Percentiles rank a stretch among this genome's conserved stretches.
These are phyloP conservation scores for Pseudevernia furfuracea DNA, from an alignment of 495 filamentous ascomycete species.

Conservation along the genomic window DNA sequence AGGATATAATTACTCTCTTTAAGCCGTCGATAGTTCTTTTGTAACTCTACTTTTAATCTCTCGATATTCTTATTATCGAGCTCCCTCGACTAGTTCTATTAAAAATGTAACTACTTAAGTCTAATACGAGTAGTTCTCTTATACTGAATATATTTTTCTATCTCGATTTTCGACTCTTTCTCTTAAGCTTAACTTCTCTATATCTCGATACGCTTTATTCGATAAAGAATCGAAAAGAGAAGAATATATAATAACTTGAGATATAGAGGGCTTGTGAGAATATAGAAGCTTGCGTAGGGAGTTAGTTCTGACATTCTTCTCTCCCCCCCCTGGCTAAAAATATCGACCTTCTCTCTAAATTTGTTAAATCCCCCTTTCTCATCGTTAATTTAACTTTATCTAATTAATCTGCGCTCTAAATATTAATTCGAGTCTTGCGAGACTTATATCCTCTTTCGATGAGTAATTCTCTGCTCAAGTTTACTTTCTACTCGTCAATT, in stretches of 20 bases:
- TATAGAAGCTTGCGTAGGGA: too few species aligned
- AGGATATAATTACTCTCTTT: not conserved
- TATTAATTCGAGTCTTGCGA: too few species aligned
- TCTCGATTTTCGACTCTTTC: conserved; percentile 7
- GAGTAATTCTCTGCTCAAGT: too few species aligned
- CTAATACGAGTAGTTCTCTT: conserved; percentile 2
- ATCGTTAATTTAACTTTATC: not conserved
- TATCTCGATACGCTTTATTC: conserved; percentile 20
- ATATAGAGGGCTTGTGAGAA: not conserved
- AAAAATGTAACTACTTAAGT: conserved; percentile 8
- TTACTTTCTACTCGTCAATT: too few species aligned
- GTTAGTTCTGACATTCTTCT: not conserved
- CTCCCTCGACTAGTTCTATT: not conserved
- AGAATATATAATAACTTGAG: conserved; percentile 4
- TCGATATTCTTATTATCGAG: conserved; percentile 12
- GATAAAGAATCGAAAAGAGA: not conserved
- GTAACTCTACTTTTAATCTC: conserved; percentile 10
- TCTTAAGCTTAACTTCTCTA: not conserved
- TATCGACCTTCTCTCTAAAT: too few species aligned
- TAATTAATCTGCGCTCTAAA: not conserved
- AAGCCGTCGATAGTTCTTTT: conserved; percentile 6
- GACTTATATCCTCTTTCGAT: not conserved
- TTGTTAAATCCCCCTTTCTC: not conserved
- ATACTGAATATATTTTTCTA: not conserved
- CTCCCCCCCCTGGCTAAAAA: too few species aligned